A percentile compares a stretch with the other conserved stretches of the same genome.
Conservation (phyloP, 1,284 basidiomycete genomes). For the Cryptococcus floricola region DNA sequence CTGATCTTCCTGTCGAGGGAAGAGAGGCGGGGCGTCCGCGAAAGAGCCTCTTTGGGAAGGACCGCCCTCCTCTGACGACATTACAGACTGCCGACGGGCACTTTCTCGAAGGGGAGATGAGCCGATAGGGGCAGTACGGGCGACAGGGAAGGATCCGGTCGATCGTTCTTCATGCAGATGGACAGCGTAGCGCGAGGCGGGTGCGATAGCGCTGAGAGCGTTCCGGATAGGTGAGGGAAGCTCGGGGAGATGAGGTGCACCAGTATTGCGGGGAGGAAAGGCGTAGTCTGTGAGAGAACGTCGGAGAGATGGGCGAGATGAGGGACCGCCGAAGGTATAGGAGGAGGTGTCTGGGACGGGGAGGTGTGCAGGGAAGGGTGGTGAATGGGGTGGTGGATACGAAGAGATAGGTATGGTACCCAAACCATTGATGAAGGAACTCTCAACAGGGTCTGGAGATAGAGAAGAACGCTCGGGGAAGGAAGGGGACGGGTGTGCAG, state of each 20-base stretch:
- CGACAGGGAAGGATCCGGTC: slow-evolving; percentile 23
- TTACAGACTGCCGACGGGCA: slow-evolving; percentile 23
- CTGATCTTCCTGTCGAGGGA: neutral
- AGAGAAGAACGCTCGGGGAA: slow-evolving; percentile 15
- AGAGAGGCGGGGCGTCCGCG: neutral
- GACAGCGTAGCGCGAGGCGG: no score
- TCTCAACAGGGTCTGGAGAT: slow-evolving; percentile 15
- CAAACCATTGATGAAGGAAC: slow-evolving; percentile 4
- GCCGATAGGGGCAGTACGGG: slow-evolving; percentile 22
- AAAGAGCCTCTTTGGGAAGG: neutral
- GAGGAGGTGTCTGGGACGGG: neutral
- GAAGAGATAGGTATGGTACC: slow-evolving; percentile 21
- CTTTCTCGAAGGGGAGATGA: slow-evolving; percentile 22
- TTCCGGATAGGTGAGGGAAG: no score
- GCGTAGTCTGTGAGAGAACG: neutral
- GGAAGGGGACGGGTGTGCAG: slow-evolving; percentile 25
- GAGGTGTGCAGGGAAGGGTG: no score
- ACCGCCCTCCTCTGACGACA: slow-evolving; percentile 8
- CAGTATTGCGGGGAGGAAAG: slow-evolving; percentile 4
- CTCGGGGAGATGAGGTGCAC: no score
- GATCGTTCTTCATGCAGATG: neutral
- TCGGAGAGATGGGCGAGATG: slow-evolving; percentile 17
- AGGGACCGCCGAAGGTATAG: slow-evolving; percentile 13
- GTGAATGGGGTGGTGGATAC: slow-evolving; percentile 8
- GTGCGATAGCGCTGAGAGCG: no score